Evolutionary conservation across 2,329 filamentous ascomycete species (phyloP), one percentile per base, ranked within the genome.

Genomic region (Microascus cirrosus): DNA sequence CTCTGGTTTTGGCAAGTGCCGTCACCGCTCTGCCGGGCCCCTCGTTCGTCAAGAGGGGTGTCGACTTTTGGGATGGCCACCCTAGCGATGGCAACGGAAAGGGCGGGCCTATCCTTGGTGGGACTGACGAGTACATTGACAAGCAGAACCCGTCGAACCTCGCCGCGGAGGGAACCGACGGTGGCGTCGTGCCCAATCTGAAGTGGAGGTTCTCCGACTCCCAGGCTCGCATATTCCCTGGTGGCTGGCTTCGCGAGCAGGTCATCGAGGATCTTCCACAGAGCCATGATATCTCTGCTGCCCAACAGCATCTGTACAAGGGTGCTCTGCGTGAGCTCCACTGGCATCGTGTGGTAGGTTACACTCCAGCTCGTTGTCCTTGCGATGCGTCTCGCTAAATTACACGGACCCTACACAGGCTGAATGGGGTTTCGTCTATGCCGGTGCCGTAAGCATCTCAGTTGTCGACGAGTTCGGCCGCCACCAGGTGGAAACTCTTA

Each of bases 151-250:
- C 84, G 0, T 79, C 83, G 61, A 83, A 84, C 63, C 76, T 88
- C 1, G 83, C 81, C 15, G 74, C 75, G 53, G 79, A 86, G 63
- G 72, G 75, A 18, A 87, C 84, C 1, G 85, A 88, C 65, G 76
- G 74, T 54, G 85, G 85, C 18, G 71, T 78, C 12, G 84, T 88
- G 0, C 80, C 81, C 0, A 88, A 87, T 65, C 72, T 87, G 62
- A 87, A 87, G 66, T 82, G 84, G 85, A 80, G 81, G 57, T 87
- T 88, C 69, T 86, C 83, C 0, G 81, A 86, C 67, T 86, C 83
- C 25, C 84, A 82, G 70, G 84, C 82, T 1, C 76, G 76, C 25
- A 74, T 87, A 39, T 74, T 83, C 56, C 78, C 77, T 28, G 85
- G 84, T 1, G 85, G 85, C 2, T 88, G 84, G 84, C 78, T 82